Base-by-base conservation (phyloP, 2,329 filamentous ascomycete species). In the Trichophyton simii region DNA sequence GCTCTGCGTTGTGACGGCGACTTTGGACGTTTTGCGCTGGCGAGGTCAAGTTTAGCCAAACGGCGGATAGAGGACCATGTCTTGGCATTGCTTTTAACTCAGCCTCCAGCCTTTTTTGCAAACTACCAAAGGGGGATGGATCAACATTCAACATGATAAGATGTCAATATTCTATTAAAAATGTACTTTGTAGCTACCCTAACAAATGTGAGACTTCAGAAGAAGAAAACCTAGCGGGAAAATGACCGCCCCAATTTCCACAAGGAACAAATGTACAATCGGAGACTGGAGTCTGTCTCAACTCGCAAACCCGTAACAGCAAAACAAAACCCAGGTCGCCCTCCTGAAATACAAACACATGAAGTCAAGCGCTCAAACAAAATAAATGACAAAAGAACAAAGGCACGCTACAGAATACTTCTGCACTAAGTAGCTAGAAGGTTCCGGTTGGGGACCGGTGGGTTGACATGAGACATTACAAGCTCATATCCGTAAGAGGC, bases 401-500 rank as follows among this genome's bases (percentile, higher is more conserved):
- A 25, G 13, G 5, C 11, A 20, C 22, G 25, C 55, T 58, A 31
- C 9, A 28, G 20, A 15, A 20, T 46, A 7, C 3, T 41, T 20
- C 28, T n/a, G n/a, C 28, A 38, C 28, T 55, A 55, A 36, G 52
- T 55, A 13, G 52, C 52, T 9, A 55, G 4, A n/a, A 55, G 25
- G 20, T 55, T 55, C 13, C 4, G 52, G 28, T 55, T 55, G 2
- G 22, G 15, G 52, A 31, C 28, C 22, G 52, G 15, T 4, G 52
- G 7, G 13, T 18, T 44, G 41, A 58, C 60, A 31, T 64, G 60
- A 13, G 59, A 62, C 64, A 71, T 76, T 38, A 76, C 66, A 66
- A 73, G 73, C 62, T 75, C 69, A 67, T 72, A 73, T 44, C 69
- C 70, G 60, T 73, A 70, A 58, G 68, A 71, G 60, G 75, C 65